A percentile compares a stretch with the other conserved stretches of the same genome.
Evolutionary conservation across 2,329 filamentous ascomycete species (phyloP).

Genomic region (Rutstroemia sp.): DNA sequence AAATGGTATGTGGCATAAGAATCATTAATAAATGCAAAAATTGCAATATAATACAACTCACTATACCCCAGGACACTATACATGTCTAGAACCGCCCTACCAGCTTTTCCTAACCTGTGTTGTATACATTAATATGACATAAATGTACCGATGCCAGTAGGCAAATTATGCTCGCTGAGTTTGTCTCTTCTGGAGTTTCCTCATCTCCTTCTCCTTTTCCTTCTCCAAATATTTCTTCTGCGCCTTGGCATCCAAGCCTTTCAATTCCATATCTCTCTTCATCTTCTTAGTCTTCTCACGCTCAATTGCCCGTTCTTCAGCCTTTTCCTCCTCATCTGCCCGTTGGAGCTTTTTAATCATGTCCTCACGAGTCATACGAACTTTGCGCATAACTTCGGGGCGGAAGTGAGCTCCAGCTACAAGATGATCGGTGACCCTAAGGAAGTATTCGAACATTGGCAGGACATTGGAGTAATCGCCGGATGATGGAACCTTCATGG

Average conservation of each 20-base stretch:
- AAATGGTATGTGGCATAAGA: too few species aligned
- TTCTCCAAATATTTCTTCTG: constrained; percentile 81
- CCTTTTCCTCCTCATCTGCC: constrained; percentile 70
- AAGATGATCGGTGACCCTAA: constrained; percentile 78
- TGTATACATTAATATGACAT: constrained; percentile 4
- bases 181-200: constrained; percentile 56
- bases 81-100: too few species aligned
- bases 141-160: neutral
- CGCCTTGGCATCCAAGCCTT: constrained; percentile 69
- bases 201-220: constrained; percentile 67
- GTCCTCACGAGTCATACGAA: constrained; percentile 72
- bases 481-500: constrained; percentile 59
- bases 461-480: constrained; percentile 58
- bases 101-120: neutral
- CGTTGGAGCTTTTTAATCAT: constrained; percentile 74
- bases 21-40: too few species aligned
- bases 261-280: constrained; percentile 79
- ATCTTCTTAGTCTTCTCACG: constrained; percentile 75
- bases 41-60: too few species aligned
- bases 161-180: constrained; percentile 34
- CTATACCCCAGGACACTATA: too few species aligned
- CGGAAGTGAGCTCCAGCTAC: constrained; percentile 77
- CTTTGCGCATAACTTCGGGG: constrained; percentile 79
- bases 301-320: constrained; percentile 66
- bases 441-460: constrained; percentile 72